Base-by-base conservation (phyloP, 495 filamentous ascomycete species). In the Neurospora sp. region DNA sequence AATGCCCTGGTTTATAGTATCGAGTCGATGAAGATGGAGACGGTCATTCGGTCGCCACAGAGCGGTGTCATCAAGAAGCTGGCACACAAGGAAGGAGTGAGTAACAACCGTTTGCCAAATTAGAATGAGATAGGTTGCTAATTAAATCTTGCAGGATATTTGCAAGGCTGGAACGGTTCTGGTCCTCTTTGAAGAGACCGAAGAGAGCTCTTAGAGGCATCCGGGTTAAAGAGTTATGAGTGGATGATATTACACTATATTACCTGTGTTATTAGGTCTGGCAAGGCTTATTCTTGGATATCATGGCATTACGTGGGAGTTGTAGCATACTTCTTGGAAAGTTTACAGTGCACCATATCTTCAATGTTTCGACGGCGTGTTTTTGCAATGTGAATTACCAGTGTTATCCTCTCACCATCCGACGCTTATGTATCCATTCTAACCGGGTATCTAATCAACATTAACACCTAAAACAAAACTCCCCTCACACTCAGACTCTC, bases 1-100 rank as follows among this genome's bases (percentile, higher is more conserved):
- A 20, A 41, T n/a, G 16, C 31, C 69, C 41, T 68, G 5, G 12
- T 20, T 20, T 37, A 12, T 65, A 86, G 86, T 1, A 97, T 99
- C 78, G 96, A 99, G 82, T 98, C 95, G 72, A 99, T 99, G 96
- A 99, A 99, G 87, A 99, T 99, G 96, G 96, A 99, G 83, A 99
- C 94, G 40, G 94, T 97, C 41, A 97, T 99, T 73, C 86, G 96
- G 73, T 94, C 92, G 74, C 96, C 96, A 12, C 90, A 94, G 68
- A 89, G 90, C 74, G 96, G 94, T 8, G 87, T 90, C 9, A 87
- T 99, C 73, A 88, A 89, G 72, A 92, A 88, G 81, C 83, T 99
- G 68, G 93, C 95, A 47, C 94, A 98, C 82, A 86, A 90, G 80
- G 86, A 90, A 84, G 95, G 95, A 79, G 94, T 97, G 89, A 86